Conservation (phyloP, 306 rosid species). For the Cucumis sativus region Cucumber_9930_V3 NC_026660.2:9633001-9633500, state of each 20-base stretch:
- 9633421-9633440: conserved; percentile 3
- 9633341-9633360: conserved; percentile 15
- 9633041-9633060: not conserved
- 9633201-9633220: conserved; percentile 88
- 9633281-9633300: conserved; percentile 81
- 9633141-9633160: not conserved
- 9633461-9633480: not conserved
- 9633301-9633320: conserved; percentile 88
- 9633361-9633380: not conserved
- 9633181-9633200: conserved; percentile 86
- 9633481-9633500: too few relatives aligned
- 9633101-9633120: conserved; percentile 10
- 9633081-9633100: not conserved
- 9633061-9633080: not conserved
- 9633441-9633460: not conserved
- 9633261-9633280: conserved; percentile 94
- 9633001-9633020: not conserved
- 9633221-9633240: conserved; percentile 92
- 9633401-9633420: not conserved
- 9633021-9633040: not conserved
- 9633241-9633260: conserved; percentile 93
- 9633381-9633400: not conserved
- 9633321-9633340: conserved; percentile 49
- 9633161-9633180: conserved; percentile 39
- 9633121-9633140: not conserved